Percentiles rank a stretch among this genome's conserved stretches.
These are phyloP conservation scores for Stachybotrys chlorohalonatus DNA, from an alignment of 2,329 filamentous ascomycete species.

Conservation along the genomic window DNA sequence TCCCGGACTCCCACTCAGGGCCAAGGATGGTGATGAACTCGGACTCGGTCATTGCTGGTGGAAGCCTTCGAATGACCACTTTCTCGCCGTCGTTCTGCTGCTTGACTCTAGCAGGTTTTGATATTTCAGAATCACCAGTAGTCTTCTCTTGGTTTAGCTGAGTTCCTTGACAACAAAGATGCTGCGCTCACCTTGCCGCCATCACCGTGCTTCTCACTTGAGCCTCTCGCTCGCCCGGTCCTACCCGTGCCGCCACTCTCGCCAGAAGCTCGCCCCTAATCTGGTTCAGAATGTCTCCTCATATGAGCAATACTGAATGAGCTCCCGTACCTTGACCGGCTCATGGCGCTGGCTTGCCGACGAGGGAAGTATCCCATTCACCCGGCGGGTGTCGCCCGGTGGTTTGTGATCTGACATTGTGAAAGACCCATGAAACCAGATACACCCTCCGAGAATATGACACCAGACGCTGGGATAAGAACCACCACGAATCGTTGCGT, in stretches of 20 bases:
- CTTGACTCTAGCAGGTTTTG: conserved; percentile 20
- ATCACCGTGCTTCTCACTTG: conserved; percentile 17
- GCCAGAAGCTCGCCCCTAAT: conserved; percentile 13
- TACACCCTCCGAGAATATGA: not conserved
- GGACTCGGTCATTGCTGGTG: conserved; percentile 70
- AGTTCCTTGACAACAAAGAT: not conserved
- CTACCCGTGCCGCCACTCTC: conserved; percentile 13
- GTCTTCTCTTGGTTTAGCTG: conserved; percentile 12
- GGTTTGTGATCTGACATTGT: not conserved
- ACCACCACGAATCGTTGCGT: too few species aligned
- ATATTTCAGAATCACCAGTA: conserved; percentile 16
- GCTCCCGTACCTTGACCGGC: not conserved
- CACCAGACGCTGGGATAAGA: not conserved
- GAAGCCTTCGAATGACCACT: conserved; percentile 73
- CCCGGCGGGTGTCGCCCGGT: not conserved
- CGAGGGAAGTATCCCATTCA: not conserved
- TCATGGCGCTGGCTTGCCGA: not conserved
- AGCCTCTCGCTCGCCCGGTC: conserved; percentile 14
- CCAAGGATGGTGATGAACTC: conserved; percentile 70
- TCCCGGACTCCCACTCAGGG: conserved; percentile 71
- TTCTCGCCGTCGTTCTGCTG: conserved; percentile 56
- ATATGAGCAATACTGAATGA: not conserved
- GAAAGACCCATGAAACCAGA: not conserved
- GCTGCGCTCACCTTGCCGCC: conserved; percentile 16
- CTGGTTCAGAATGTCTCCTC: too few species aligned